Evolutionary conservation across 805 yeast genomes (phyloP), one percentile per base, ranked within the genome.

Genomic region (Ogataea salicorniae): DNA sequence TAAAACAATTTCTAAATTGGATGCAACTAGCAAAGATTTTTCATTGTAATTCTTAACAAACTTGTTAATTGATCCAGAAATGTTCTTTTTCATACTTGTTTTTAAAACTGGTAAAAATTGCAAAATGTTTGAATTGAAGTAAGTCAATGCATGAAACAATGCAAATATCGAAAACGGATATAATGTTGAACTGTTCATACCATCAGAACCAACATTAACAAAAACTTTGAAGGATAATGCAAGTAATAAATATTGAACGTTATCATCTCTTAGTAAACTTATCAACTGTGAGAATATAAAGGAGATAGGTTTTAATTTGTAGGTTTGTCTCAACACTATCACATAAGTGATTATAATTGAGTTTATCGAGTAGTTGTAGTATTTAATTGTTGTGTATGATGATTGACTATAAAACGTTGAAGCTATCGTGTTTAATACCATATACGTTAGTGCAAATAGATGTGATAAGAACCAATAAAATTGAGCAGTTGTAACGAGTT

Each of bases 381-480:
- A 72, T 34, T 57, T 62, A 31, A 59, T 49, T 11, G 74, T 67
- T 2, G 59, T 45, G 1, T 59, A 51, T 52, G 61, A 56, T 8
- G 67, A 34, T 1, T 54, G 61, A 16, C 66, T 60, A 22, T 63
- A 56, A 55, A 77, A 70, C 46, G 79, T 69, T 7, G 82, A 72
- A 34, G 59, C 68, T 35, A 75, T 45, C 39, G 69, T 62, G 56
- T 69, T 71, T 17, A 65, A 52, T 3, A 65, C 48, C 57, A 75
- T 74, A 62, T 67, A 76, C 46, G 63, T 54, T 2, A 79, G 53
- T 2, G 81, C 77, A 33, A 72, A 59, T 14, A 77, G 70, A 63
- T 84, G 87, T 16, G 86, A 84, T 26, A 81, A 45, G 54, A 76
- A 84, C 91, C 91, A 84, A 56, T 80, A 80, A 59, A 84, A 81